Conservation (phyloP, 176 grass and related monocot species). For the Raddia distichophylla region DNA sequence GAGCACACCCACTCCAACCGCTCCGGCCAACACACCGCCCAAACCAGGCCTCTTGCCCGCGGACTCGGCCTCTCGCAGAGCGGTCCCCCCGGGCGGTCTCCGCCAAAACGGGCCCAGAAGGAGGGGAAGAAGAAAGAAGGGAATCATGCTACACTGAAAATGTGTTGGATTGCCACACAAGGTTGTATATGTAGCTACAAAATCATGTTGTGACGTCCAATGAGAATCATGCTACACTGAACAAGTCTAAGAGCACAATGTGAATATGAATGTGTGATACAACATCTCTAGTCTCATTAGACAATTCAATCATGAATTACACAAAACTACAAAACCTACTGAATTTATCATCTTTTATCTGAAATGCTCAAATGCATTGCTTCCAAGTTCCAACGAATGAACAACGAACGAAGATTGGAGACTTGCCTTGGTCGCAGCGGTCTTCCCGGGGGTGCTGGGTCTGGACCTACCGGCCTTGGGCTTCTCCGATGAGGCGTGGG, state of each 20-base stretch:
- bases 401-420: conserved; percentile 14
- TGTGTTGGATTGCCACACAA: not conserved
- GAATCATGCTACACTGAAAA: too few species aligned
- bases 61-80: too few species aligned
- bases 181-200: not conserved
- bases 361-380: not conserved
- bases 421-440: conserved; percentile 49
- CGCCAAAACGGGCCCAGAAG: too few species aligned
- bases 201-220: not conserved
- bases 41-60: too few species aligned
- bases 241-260: not conserved
- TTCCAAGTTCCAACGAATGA: not conserved
- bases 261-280: conserved; percentile 3
- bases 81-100: too few species aligned
- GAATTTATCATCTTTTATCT: not conserved
- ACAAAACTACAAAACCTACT: not conserved
- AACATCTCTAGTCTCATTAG: not conserved
- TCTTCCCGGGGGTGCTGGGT: conserved; percentile 39
- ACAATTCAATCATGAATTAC: not conserved
- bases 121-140: too few species aligned
- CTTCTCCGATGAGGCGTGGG: conserved; percentile 23
- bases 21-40: too few species aligned
- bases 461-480: conserved; percentile 28
- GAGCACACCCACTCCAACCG: too few species aligned
- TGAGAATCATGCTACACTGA: not conserved